Base-by-base conservation (phyloP, 352 stramenopile species). In the Globisporangium spinosum region DNA sequence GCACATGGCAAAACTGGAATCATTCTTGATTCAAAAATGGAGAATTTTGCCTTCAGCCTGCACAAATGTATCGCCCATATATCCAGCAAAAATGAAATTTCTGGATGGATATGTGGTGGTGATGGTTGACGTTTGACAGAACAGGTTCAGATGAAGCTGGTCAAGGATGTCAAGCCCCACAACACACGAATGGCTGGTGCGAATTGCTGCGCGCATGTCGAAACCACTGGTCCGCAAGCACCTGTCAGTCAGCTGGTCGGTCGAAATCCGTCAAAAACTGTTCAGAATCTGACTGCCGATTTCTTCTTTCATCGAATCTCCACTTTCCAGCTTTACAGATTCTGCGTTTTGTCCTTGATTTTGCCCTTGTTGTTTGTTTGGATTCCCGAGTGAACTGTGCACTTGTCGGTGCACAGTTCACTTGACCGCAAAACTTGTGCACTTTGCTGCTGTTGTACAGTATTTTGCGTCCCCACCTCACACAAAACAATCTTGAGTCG, bases 1-100 rank as follows among this genome's bases (percentile, higher is more conserved):
- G 15, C 27, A 7, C 27, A 6, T 22, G n/a, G 15, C 7, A 23
- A 27, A 22, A 20, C 55, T 61, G 17, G 29, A 61, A 61, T 29
- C 9, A 20, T 61, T 60, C 55, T 27, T 27, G 55, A 45, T 45
- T 45, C 55, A 61, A 59, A 35, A 38, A 38, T 38, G 38, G 38
- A 15, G 2, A 20, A 15, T 45, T 43, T 43, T n/a, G 13, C 12
- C 7, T 8, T 47, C 23, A 20, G 47, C 5, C 6, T 23, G 55
- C 55, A 45, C 20, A 45, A 38, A 27, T 56, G 53, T 23, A 59
- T 40, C 25, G 25, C 6, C 23, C 12, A 58, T 17, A 1, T 25
- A 57, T 15, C 13, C 51, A 58, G 10, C 2, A 22, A 57, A 15
- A 32, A 29, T 3, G 32, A 38, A 38, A 38, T 38, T 38, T 38